phyloP scores from a whole-genome alignment of 1,139 yeast genomes.

The Diutina scorzettiae region DNA sequence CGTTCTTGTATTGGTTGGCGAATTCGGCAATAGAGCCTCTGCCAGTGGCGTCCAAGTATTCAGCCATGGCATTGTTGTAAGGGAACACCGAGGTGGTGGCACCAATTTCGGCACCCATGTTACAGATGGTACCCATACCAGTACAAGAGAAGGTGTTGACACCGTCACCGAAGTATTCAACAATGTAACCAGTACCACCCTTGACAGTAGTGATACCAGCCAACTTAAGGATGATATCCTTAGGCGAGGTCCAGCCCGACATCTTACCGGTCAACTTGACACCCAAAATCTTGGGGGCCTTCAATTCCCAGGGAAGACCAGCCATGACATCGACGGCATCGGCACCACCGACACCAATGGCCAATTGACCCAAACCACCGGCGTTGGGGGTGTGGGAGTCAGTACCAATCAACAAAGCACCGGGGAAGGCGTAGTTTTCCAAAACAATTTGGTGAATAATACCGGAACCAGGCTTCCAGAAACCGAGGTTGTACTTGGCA shows the following conservation, averaged over 20 bases:
- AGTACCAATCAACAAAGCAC: constrained; percentile 93
- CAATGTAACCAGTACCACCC: constrained; percentile 98
- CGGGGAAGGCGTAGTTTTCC: constrained; percentile 98
- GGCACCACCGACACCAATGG: constrained; percentile 99
- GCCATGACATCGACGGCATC: constrained; percentile 99
- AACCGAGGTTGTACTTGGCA: constrained; percentile 96
- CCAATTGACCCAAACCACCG: constrained; percentile 98
- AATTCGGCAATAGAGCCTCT: constrained; percentile 76
- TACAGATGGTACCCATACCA: constrained; percentile 99
- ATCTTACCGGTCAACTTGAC: constrained; percentile 92
- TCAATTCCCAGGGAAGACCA: constrained; percentile 92
- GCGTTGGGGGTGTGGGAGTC: constrained; percentile 99
- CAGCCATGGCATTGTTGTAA: constrained; percentile 81
- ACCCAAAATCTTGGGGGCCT: constrained; percentile 97
- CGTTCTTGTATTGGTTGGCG: constrained; percentile 64
- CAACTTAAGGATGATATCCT: constrained; percentile 88
- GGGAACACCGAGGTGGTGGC: constrained; percentile 99
- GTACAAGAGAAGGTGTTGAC: constrained; percentile 93
- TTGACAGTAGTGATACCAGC: constrained; percentile 97
- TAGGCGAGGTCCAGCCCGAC: constrained; percentile 98
- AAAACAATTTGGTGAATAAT: constrained; percentile 95
- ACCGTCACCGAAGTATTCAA: constrained; percentile 97
- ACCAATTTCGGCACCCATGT: constrained; percentile 99
- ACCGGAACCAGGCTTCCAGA: constrained; percentile 99
- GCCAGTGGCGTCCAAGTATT: constrained; percentile 80